These are phyloP conservation scores for Termitomyces eurrhizus DNA, from an alignment of 768 basidiomycete genomes.

Conservation along the genomic window DNA sequence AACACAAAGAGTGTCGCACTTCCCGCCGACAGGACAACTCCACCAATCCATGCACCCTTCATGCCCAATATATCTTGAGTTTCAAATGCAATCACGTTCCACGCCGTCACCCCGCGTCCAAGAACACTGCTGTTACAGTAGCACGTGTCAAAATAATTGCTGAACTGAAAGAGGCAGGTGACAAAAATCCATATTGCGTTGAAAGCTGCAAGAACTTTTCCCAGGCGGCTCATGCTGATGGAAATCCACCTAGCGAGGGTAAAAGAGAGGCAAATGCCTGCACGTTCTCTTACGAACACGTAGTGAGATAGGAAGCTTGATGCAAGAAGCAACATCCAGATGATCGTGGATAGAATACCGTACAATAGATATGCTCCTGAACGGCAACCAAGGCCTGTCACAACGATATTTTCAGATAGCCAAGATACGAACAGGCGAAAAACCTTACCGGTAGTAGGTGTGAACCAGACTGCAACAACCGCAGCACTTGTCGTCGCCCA, in stretches of 20 bases:
- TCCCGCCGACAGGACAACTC: constrained; percentile 23
- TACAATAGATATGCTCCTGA: constrained; percentile 29
- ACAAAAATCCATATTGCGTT: constrained; percentile 30
- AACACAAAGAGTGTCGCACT: constrained; percentile 22
- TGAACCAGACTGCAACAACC: constrained; percentile 22
- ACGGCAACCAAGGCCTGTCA: constrained; percentile 29
- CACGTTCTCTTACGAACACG: constrained; percentile 4
- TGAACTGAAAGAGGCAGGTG: constrained; percentile 28
- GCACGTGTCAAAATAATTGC: constrained; percentile 28
- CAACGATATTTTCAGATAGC: background rate
- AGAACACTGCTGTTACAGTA: constrained; percentile 34
- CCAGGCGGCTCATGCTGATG: constrained; percentile 25
- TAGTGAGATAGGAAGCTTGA: constrained; percentile 29
- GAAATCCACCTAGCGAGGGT: constrained; percentile 16
- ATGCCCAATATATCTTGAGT: constrained; percentile 21
- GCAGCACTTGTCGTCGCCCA: constrained; percentile 28
- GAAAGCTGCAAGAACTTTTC: constrained; percentile 23
- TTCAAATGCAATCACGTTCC: constrained; percentile 22
- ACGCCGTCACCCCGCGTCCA: constrained; percentile 23
- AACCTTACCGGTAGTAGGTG: constrained; percentile 22
- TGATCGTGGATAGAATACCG: constrained; percentile 25
- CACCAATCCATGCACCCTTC: constrained; percentile 33
- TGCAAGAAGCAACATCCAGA: constrained; percentile 27
- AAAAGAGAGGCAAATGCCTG: background rate
- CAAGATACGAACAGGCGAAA: too few species aligned